Conservation (phyloP, 2,329 filamentous ascomycete genomes). For the Ploettnerulaceae sp. region DNA sequence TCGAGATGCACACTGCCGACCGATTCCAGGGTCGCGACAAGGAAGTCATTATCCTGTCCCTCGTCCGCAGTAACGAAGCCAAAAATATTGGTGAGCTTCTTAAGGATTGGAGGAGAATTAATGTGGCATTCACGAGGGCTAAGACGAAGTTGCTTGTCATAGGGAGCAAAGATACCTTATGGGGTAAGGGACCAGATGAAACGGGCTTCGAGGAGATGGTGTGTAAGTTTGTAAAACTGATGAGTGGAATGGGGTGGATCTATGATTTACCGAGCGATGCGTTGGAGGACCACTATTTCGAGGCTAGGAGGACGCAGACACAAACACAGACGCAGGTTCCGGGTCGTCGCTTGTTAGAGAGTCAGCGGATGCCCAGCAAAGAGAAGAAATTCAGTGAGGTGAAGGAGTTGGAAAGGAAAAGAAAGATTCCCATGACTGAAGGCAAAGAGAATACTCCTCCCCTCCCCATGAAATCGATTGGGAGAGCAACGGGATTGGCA, state of each 20-base stretch:
- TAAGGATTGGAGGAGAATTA: slow-evolving; percentile 87
- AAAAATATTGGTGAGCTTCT: slow-evolving; percentile 85
- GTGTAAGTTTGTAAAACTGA: slow-evolving; percentile 67
- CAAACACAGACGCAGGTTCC: slow-evolving; percentile 37
- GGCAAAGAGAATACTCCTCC: slow-evolving; percentile 5
- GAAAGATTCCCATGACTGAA: slow-evolving; percentile 16
- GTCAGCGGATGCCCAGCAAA: neutral
- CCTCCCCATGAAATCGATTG: neutral
- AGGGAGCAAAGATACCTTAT: slow-evolving; percentile 77
- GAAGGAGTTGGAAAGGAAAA: slow-evolving; percentile 3
- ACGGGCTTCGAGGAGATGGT: slow-evolving; percentile 70
- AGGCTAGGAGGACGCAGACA: slow-evolving; percentile 47
- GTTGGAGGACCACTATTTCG: slow-evolving; percentile 63
- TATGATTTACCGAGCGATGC: slow-evolving; percentile 65
- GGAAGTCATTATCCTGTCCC: slow-evolving; percentile 79
- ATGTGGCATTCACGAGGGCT: slow-evolving; percentile 90
- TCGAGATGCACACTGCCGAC: slow-evolving; percentile 96
- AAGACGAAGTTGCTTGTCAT: slow-evolving; percentile 88
- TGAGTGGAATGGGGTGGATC: slow-evolving; percentile 75
- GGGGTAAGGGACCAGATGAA: slow-evolving; percentile 48
- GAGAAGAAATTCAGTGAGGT: neutral
- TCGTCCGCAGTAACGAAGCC: slow-evolving; percentile 81
- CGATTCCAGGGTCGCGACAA: slow-evolving; percentile 97
- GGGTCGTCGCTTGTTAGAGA: slow-evolving; percentile 2
- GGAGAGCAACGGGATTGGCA: neutral